These are phyloP conservation scores for Erigeron philadelphicus DNA, from an alignment of 140 eudicot genomes.

Conservation along the genomic window DNA sequence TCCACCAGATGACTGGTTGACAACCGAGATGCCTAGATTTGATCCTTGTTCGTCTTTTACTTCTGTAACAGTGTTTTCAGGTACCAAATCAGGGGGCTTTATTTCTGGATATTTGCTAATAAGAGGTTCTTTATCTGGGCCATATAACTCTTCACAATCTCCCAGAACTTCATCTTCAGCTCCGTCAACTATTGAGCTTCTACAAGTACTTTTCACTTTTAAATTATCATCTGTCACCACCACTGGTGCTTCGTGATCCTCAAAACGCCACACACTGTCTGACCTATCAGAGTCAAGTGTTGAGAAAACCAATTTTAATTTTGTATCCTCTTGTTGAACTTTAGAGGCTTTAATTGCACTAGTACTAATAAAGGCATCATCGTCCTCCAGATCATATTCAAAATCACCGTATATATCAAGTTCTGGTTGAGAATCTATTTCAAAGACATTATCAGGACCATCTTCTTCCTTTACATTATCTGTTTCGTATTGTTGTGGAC, in stretches of 20 bases:
- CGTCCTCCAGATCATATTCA: slow-evolving; percentile 86
- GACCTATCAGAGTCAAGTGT: slow-evolving; percentile 40
- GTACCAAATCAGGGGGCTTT: slow-evolving; percentile 31
- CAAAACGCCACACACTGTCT: slow-evolving; percentile 25
- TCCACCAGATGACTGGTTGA: slow-evolving; percentile 22
- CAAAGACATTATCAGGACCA: slow-evolving; percentile 69
- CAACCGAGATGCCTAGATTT: slow-evolving; percentile 6
- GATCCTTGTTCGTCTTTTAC: slow-evolving; percentile 26
- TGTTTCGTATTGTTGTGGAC: slow-evolving; percentile 39
- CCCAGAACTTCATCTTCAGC: slow-evolving; percentile 54
- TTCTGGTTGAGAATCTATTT: slow-evolving; percentile 69
- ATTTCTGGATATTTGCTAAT: slow-evolving; percentile 48
- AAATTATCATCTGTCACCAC: slow-evolving; percentile 20
- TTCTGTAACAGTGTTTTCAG: slow-evolving; percentile 23
- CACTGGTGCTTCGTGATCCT: slow-evolving; percentile 30
- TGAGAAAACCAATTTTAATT: slow-evolving; percentile 67
- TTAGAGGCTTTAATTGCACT: slow-evolving; percentile 40
- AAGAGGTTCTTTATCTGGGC: slow-evolving; percentile 91
- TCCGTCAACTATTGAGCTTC: slow-evolving; percentile 27
- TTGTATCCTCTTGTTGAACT: slow-evolving; percentile 44
- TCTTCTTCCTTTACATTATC: slow-evolving; percentile 37
- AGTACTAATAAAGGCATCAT: slow-evolving; percentile 62
- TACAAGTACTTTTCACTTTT: slow-evolving; percentile 26
- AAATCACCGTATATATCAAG: slow-evolving; percentile 92
- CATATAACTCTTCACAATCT: slow-evolving; percentile 87